Conservation (phyloP, 768 basidiomycete species). For the Neoboletus brunneissimus region DNA sequence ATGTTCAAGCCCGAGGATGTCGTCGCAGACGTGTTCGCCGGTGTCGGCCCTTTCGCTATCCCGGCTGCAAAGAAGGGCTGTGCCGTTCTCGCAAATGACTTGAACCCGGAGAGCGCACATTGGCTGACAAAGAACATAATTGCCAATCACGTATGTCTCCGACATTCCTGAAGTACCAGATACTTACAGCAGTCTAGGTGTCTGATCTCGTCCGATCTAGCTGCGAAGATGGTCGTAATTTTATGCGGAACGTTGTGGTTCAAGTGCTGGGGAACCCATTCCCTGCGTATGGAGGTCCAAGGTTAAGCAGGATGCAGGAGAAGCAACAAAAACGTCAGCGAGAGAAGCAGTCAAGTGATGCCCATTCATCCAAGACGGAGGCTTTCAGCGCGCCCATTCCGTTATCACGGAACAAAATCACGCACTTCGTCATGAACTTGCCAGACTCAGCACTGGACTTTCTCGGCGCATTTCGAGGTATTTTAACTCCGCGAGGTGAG, state of each 20-base stretch:
- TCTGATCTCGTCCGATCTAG: constrained; percentile 62
- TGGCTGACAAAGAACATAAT: constrained; percentile 71
- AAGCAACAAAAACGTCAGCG: constrained; percentile 47
- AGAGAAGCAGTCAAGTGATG: constrained; percentile 14
- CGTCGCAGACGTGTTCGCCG: constrained; percentile 92
- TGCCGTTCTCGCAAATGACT: constrained; percentile 86
- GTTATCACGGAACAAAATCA: constrained; percentile 53
- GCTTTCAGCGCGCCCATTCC: constrained; percentile 8
- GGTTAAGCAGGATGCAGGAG: constrained; percentile 30
- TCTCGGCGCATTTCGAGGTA: constrained; percentile 82
- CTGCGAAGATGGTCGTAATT: constrained; percentile 84
- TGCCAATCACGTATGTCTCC: constrained; percentile 66
- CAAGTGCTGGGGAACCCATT: constrained; percentile 66
- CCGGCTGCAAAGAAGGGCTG: constrained; percentile 93
- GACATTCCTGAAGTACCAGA: background rate
- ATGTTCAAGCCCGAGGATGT: constrained; percentile 73
- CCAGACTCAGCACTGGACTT: constrained; percentile 90
- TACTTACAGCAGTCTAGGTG: constrained; percentile 44
- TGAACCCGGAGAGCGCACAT: constrained; percentile 85
- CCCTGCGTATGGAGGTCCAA: constrained; percentile 50
- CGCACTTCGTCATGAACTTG: constrained; percentile 97
- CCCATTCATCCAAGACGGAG: background rate
- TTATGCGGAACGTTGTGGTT: constrained; percentile 62
- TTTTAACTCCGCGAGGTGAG: constrained; percentile 45
- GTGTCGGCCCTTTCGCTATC: constrained; percentile 94